Base-by-base conservation (phyloP, 2,329 filamentous ascomycete species). In the Stagonosporopsis chrysanthemi region DNA sequence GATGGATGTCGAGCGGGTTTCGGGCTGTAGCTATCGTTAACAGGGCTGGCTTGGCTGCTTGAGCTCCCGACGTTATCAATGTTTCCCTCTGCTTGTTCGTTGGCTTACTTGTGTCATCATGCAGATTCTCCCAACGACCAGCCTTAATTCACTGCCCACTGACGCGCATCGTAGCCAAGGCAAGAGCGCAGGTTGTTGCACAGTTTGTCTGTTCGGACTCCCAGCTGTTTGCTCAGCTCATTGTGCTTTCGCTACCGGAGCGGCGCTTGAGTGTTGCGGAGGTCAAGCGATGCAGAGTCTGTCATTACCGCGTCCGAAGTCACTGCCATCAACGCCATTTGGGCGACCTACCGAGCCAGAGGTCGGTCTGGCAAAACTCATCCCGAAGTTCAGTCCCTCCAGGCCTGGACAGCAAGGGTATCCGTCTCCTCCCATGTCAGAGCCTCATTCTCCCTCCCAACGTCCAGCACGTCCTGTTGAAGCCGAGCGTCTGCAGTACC, bases 351-450 rank as follows among this genome's bases (percentile, higher is more conserved):
- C 69, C 71, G 72, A 74, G 60, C 67, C 69, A 66, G 72, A 72
- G 60, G 66, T 66, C 64, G 65, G 67, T 60, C 71, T 74, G 70
- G 67, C 64, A 58, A 74, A 73, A 51, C 65, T 70, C 35, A 67
- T 68, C 39, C 58, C 66, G 44, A 70, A 73, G 64, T 72, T 74
- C 71, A 73, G 73, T 69, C 72, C 72, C 58, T 64, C 52, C 54
- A 62, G 70, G 68, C 58, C 72, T 72, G 71, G 72, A 63, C 70
- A 69, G 51, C 65, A 71, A 61, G 68, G 69, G 65, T 82, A 81
- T 70, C 80, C 79, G 58, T 82, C 79, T 66, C 80, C 80, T 72
- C 80, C 80, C 72, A 82, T 82, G 80, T 82, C 80, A 75, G 79
- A 78, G 73, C 76, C 79, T 66, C 78, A 78, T 55, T 81, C 80